A percentile compares a stretch with the other conserved stretches of the same genome.
These are phyloP conservation scores for Podospora anserina DNA, from an alignment of 495 filamentous ascomycete genomes.

Conservation along the genomic window DNA sequence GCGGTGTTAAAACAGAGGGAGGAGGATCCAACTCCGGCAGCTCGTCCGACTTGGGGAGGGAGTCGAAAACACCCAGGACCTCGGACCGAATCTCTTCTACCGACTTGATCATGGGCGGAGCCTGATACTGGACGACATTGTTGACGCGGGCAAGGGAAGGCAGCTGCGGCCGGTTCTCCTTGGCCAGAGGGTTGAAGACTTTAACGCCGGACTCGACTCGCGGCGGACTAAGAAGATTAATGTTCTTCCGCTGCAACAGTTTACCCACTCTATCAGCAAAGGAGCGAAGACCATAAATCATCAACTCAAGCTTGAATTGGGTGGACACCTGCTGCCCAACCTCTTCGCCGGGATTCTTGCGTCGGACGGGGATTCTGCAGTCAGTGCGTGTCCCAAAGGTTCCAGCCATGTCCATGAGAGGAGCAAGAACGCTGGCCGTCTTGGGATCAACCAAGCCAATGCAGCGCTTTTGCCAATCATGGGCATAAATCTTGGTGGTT, in stretches of 20 bases:
- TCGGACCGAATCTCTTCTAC: slow-evolving; percentile 82
- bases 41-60: slow-evolving; percentile 67
- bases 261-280: slow-evolving; percentile 60
- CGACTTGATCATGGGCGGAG: slow-evolving; percentile 49
- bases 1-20: slow-evolving; percentile 57
- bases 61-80: slow-evolving; percentile 84
- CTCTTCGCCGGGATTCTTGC: slow-evolving; percentile 52
- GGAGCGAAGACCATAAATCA: slow-evolving; percentile 75
- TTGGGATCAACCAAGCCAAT: slow-evolving; percentile 73
- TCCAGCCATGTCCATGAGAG: slow-evolving; percentile 60
- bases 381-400: slow-evolving; percentile 59
- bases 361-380: slow-evolving; percentile 61
- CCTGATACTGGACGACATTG: slow-evolving; percentile 16
- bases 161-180: slow-evolving; percentile 43
- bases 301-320: slow-evolving; percentile 61
- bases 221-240: slow-evolving; percentile 63
- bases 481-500: slow-evolving; percentile 60
- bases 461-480: slow-evolving; percentile 63
- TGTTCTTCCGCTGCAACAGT: slow-evolving; percentile 58
- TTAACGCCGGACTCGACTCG: slow-evolving; percentile 62
- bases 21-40: slow-evolving; percentile 72
- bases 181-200: slow-evolving; percentile 61
- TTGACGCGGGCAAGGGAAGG: slow-evolving; percentile 16
- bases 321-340: slow-evolving; percentile 48
- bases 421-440: slow-evolving; percentile 64